A percentile compares a stretch with the other conserved stretches of the same genome.
phyloP scores from a whole-genome alignment of 2,329 filamentous ascomycete species.

The Talaromyces sp. region DNA sequence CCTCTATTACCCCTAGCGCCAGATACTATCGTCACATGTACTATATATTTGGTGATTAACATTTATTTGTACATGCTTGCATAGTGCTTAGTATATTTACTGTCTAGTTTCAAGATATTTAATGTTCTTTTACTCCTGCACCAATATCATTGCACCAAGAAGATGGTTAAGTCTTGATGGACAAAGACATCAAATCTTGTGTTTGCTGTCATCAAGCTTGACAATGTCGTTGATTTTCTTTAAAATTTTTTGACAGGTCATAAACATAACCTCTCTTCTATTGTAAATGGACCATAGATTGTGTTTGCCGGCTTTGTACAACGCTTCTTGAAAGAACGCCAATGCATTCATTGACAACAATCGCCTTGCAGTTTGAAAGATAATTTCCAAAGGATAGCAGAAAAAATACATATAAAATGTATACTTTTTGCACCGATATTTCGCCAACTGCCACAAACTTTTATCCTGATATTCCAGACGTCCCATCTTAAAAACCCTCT shows the following conservation, averaged over 20 bases:
- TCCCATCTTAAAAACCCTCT: background rate
- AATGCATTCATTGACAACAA: no score
- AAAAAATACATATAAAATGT: background rate
- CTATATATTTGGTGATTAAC: background rate
- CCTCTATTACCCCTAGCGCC: background rate
- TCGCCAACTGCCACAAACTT: background rate
- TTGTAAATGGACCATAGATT: no score
- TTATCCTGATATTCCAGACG: background rate
- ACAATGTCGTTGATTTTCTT: no score
- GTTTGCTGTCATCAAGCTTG: no score
- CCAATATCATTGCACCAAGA: no score
- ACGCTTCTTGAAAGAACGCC: no score
- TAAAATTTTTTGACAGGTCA: background rate
- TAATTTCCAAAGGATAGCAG: background rate
- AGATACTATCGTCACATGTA: background rate
- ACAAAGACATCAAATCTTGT: no score
- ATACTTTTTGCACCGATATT: background rate
- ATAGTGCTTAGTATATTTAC: background rate
- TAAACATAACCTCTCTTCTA: background rate
- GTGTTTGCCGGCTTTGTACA: no score
- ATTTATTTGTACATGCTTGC: background rate
- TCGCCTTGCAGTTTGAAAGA: no score
- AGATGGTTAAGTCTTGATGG: no score
- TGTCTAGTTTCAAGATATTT: background rate
- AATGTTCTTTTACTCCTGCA: background rate